Evolutionary conservation across 768 basidiomycete species (phyloP), one percentile per base, ranked within the genome.

Genomic region (Pisolithus sp.): DNA sequence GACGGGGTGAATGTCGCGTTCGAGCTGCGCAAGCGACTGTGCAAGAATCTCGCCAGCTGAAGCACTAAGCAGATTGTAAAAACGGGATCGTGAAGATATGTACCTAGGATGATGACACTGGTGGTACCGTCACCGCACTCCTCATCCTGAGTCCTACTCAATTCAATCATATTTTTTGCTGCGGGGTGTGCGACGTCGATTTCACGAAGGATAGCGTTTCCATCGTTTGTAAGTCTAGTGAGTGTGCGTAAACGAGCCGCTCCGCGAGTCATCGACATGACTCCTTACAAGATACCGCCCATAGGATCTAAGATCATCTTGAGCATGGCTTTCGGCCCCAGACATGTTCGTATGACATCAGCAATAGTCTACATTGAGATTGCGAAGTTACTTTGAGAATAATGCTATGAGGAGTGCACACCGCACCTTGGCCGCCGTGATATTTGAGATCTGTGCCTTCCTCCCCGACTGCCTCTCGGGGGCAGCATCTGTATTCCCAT

Each of bases 271-370:
- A 21, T 13, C 9, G 21, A 2, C 1, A 15, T 23, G 40, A 28
- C 39, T 30, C 76, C 83, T 49, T 52, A 95, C 95, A 97, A 64
- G 60, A 99, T 98, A 49, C 96, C 96, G 48, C 96, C 96, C 96
- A 99, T 98, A 1, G 94, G 94, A 73, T 98, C 95, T 41, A 97
- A 72, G 60, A 98, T 96, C 96, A 99, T 98, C 78, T 98, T 99
- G 48, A 98, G 75, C 96, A 98, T 98, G 39, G 96, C 85, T 64
- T 96, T 95, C 1, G 95, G 95, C 1, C 94, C 96, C 34, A 98
- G 70, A 79, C 96, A 98, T 56, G 95, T 98, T 55, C 95, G 72
- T 61, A 98, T 97, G 5, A 99, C 94, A 77, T 98, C 96, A 56
- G 95, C 93, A 1, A 98, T 93, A 8, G 93, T 96, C 93, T 94